A percentile compares a stretch with the other conserved stretches of the same genome.
phyloP scores from a whole-genome alignment of 306 rosid genomes.

The Dicorynia guianensis region DNA sequence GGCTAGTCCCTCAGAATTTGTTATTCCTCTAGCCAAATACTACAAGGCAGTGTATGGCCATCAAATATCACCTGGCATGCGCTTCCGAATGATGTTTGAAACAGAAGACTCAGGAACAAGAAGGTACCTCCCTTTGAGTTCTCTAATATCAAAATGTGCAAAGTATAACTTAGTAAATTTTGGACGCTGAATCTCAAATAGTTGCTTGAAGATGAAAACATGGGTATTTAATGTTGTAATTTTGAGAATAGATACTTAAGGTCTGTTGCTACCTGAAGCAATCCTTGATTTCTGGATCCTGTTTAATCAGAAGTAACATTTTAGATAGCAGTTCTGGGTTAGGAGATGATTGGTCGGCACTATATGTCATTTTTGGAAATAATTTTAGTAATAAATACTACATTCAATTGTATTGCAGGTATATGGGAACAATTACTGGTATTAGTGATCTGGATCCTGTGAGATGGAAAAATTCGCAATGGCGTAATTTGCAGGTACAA shows the following conservation, averaged over 20 bases:
- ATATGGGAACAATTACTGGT: constrained; percentile 98
- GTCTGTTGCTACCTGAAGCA: constrained; percentile 9
- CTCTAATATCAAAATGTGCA: constrained; percentile 6
- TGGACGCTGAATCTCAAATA: constrained; percentile 16
- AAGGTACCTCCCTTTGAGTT: constrained; percentile 65
- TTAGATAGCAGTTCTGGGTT: constrained; percentile 16
- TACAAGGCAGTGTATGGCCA: constrained; percentile 94
- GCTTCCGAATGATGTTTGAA: constrained; percentile 97
- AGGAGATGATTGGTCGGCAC: not conserved
- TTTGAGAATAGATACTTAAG: constrained; percentile 21
- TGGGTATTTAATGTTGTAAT: constrained; percentile 28
- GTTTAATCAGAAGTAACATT: not conserved
- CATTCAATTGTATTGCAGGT: constrained; percentile 59
- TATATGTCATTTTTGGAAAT: constrained; percentile 18
- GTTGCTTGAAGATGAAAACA: constrained; percentile 17
- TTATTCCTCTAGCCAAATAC: constrained; percentile 95
- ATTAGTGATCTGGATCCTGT: constrained; percentile 88
- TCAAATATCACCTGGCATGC: constrained; percentile 94
- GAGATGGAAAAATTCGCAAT: constrained; percentile 96
- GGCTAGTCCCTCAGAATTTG: constrained; percentile 99
- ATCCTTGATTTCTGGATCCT: constrained; percentile 17
- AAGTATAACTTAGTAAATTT: not conserved
- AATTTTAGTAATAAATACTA: constrained; percentile 11
- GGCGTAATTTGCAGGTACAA: constrained; percentile 95
- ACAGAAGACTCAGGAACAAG: constrained; percentile 98